These are phyloP conservation scores for Kingdonia uniflora DNA, from an alignment of 164 flowering plant genomes.

Conservation along the genomic window DNA sequence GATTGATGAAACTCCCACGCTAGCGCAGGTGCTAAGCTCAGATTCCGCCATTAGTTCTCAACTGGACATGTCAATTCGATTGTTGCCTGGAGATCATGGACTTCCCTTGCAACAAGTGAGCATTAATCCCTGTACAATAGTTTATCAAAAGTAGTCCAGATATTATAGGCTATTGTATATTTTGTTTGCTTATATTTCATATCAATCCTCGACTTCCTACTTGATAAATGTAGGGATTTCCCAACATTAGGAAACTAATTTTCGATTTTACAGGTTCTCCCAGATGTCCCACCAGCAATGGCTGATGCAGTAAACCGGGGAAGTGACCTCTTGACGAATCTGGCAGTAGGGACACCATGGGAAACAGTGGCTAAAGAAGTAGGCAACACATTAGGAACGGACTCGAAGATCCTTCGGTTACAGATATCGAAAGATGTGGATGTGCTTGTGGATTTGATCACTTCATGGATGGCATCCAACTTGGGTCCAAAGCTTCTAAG, in stretches of 20 bases:
- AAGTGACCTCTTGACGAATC: slow-evolving; percentile 60
- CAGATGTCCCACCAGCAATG: slow-evolving; percentile 91
- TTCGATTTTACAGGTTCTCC: slow-evolving; percentile 43
- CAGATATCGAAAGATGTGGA: slow-evolving; percentile 60
- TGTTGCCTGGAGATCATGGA: slow-evolving; percentile 80
- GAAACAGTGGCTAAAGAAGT: slow-evolving; percentile 78
- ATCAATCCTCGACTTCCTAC: too few species aligned
- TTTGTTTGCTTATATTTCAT: too few species aligned
- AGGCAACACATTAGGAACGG: slow-evolving; percentile 55
- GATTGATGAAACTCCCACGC: slow-evolving; percentile 74
- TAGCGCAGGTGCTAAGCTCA: slow-evolving; percentile 72
- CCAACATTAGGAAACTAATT: not conserved
- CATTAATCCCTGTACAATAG: not conserved
- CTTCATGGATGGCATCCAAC: slow-evolving; percentile 67
- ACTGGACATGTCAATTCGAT: slow-evolving; percentile 80
- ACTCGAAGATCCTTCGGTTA: slow-evolving; percentile 41
- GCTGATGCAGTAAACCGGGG: slow-evolving; percentile 88
- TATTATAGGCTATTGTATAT: too few species aligned
- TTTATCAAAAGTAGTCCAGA: too few species aligned
- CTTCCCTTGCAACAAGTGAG: slow-evolving; percentile 83
- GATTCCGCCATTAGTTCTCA: slow-evolving; percentile 73
- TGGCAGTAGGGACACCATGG: slow-evolving; percentile 86
- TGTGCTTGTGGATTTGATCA: slow-evolving; percentile 57
- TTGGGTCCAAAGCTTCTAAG: slow-evolving; percentile 42
- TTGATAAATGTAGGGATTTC: too few species aligned